Conservation (phyloP, 805 yeast species). For the Candida tibetensis region DNA sequence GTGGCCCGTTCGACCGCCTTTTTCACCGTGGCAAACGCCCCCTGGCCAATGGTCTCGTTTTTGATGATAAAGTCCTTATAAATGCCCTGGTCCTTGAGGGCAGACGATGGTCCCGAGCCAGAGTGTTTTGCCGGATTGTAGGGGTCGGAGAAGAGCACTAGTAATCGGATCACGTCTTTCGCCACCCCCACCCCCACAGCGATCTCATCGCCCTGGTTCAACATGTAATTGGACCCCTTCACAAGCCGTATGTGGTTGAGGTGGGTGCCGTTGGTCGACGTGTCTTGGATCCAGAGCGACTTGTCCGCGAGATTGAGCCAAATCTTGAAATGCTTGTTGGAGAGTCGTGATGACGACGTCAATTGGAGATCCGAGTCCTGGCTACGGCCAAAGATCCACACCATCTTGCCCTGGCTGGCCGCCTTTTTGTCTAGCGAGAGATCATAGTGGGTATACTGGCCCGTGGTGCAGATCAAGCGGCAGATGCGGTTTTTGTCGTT, state of each 20-base stretch:
- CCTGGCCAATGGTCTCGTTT: conserved; percentile 89
- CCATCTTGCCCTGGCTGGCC: conserved; percentile 24
- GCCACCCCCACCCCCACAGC: conserved; percentile 85
- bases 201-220: conserved; percentile 91
- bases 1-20: conserved; percentile 83
- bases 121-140: conserved; percentile 33
- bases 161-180: conserved; percentile 57
- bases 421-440: conserved; percentile 30
- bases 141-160: conserved; percentile 46
- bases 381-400: conserved; percentile 78
- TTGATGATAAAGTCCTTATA: conserved; percentile 70
- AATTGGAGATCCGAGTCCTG: conserved; percentile 60
- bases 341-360: conserved; percentile 58
- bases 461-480: conserved; percentile 58
- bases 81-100: conserved; percentile 52
- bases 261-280: conserved; percentile 91
- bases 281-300: conserved; percentile 63
- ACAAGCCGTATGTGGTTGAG: conserved; percentile 71
- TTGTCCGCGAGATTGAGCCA: conserved; percentile 62
- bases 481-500: conserved; percentile 40
- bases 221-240: conserved; percentile 72
- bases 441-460: conserved; percentile 50
- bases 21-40: conserved; percentile 97
- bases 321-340: conserved; percentile 70
- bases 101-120: conserved; percentile 22